Evolutionary conservation across 2,329 filamentous ascomycete species (phyloP).

Genomic region (Botryotinia calthae): DNA sequence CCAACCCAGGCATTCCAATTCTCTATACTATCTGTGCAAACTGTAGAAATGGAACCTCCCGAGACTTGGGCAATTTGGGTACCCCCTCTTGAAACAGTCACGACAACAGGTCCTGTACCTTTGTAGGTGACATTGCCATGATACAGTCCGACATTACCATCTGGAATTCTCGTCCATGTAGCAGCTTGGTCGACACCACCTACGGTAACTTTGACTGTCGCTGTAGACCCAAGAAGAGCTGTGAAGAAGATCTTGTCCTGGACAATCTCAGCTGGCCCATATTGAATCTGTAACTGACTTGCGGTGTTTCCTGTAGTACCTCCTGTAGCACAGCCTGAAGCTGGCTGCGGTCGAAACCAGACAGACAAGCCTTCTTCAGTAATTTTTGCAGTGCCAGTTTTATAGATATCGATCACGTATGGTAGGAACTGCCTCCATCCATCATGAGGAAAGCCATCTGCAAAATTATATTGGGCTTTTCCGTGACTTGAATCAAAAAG

Average conservation of each 20-base stretch:
- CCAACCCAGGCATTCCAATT: slow-evolving; percentile 1
- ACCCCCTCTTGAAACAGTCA: not conserved
- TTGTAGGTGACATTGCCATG: not conserved
- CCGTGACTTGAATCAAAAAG: not conserved
- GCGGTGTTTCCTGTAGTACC: not conserved
- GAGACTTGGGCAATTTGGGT: not conserved
- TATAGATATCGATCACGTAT: not conserved
- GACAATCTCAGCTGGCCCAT: not conserved
- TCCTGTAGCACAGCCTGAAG: not conserved
- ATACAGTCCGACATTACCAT: not conserved
- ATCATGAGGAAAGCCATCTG: not conserved
- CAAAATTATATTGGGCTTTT: not conserved
- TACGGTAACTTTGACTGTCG: not conserved
- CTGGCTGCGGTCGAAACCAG: not conserved
- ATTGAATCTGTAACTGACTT: not conserved
- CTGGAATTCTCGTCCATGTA: not conserved
- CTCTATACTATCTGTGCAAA: not conserved
- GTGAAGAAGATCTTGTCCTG: not conserved
- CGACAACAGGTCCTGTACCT: not conserved
- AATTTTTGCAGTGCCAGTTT: not conserved
- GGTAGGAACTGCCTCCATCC: not conserved
- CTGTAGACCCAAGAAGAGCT: not conserved
- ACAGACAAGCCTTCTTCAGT: not conserved
- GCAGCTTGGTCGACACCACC: not conserved
- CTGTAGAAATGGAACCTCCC: not conserved